These are phyloP conservation scores for Arabidopsis thaliana DNA, from an alignment of 345 rosid species.

Conservation along the genomic window DNA sequence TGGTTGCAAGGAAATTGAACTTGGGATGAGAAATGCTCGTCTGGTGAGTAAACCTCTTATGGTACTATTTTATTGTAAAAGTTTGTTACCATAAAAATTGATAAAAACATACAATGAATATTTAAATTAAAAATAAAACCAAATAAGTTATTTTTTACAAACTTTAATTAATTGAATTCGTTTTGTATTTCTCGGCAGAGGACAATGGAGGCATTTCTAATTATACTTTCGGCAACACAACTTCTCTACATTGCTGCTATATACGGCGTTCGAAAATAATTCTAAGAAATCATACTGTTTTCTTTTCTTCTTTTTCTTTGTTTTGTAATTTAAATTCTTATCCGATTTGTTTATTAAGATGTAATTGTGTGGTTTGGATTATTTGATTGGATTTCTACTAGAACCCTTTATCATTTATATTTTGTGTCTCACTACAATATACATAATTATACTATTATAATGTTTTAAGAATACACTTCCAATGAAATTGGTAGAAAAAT, in stretches of 20 bases:
- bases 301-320: not conserved
- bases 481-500: no score
- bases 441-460: not conserved
- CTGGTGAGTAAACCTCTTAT: slow-evolving; percentile 53
- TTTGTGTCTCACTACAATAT: not conserved
- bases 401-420: not conserved
- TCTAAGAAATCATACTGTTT: not conserved
- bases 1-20: slow-evolving; percentile 89
- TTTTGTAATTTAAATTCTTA: slow-evolving; percentile 12
- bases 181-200: slow-evolving; percentile 54
- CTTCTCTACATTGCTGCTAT: slow-evolving; percentile 81
- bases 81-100: not conserved
- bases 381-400: slow-evolving; percentile 16
- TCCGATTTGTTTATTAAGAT: slow-evolving; percentile 18
- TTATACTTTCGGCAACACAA: slow-evolving; percentile 85
- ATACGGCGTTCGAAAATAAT: slow-evolving; percentile 50
- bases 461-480: not conserved
- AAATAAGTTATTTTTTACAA: not conserved
- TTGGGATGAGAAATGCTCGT: slow-evolving; percentile 71
- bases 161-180: not conserved
- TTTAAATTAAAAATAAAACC: not conserved
- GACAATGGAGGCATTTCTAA: slow-evolving; percentile 94
- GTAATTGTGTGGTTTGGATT: slow-evolving; percentile 38
- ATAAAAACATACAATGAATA: not conserved
- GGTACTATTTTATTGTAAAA: slow-evolving; percentile 10